Base-by-base conservation (phyloP, 495 filamentous ascomycete genomes). In the Astrothelium subdiscretum region DNA sequence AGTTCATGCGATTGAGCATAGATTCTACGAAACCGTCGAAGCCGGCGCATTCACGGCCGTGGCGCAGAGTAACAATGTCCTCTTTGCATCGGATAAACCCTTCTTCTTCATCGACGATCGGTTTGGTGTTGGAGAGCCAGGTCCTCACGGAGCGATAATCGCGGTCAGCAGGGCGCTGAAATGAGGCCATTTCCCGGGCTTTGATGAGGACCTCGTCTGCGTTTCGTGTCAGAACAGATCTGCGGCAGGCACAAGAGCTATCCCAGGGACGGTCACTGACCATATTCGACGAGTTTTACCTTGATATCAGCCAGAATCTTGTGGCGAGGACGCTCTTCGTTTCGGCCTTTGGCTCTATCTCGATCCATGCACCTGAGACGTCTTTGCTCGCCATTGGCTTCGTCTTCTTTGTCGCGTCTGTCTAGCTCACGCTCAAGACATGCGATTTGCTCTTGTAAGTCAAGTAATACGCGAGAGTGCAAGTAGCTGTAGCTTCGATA, bases 11-110 rank as follows among this genome's bases (percentile, higher is more conserved):
- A 18, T 63, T 51, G 26, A 79, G 63, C 0, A 72, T 26, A 0
- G 43, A 35, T 63, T 78, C 77, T 13, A 79, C 60, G 1, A 68
- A 20, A 0, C 69, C 75, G 58, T 78, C 76, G 24, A 78, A 74
- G 44, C 70, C 68, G 29, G 74, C 70, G 59, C 73, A 66, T 60
- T 79, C 77, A 10, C 74, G 65, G 0, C 74, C 75, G 12, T 62
- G 67, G 5, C 71, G 62, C 1, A 78, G 62, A 10, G 74, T 74
- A 1, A 79, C 61, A 11, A 75, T 69, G 62, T 79, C 77, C 61
- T 75, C 77, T 64, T 73, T 75, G 11, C 66, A 63, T 35, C 68
- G 67, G 12, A 79, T 76, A 54, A 64, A 75, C 3, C 59, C 67
- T 58, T 61, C 63, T 24, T 76, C 74, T 6, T 64, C 38, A 48